Base-by-base conservation (phyloP, 1,284 basidiomycete species). In the Fomitopsis schrenkii region DNA sequence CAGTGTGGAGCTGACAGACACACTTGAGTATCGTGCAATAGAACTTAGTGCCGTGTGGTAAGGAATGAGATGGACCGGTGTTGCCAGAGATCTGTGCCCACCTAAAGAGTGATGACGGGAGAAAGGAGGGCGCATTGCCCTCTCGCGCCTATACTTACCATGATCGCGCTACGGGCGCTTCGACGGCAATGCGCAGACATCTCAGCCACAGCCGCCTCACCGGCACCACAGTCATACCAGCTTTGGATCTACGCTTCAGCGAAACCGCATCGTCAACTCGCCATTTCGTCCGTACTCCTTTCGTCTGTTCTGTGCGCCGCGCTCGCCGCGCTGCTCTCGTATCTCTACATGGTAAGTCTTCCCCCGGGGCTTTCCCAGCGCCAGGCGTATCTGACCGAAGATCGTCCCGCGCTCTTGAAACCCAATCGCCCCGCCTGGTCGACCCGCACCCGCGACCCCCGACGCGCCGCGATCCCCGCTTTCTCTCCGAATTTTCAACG, bases 361-460 rank as follows among this genome's bases (percentile, higher is more conserved):
- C 48, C 28, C 48, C 50, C 19, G 35, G 52, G 9, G 35, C 36
- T 38, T 38, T 53, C 12, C 35, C 35, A 35, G 52, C 36, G 52
- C 52, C 52, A 38, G 35, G 35, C 52, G 35, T 54, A 54, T 54
- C 52, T 54, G 52, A 54, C 52, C 52, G 52, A 54, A 54, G 50
- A 54, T 54, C 52, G 12, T 54, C 26, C 52, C 36, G 46, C 46
- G 46, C 52, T 53, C 52, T 19, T 53, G 52, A 53, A 53, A 22
- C 52, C 36, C 52, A 54, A 54, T 38, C 52, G 52, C 35, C 44
- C 9, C 46, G 10, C 52, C 80, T 22, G 88, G 14, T 53, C 52
- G 33, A 17, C 52, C 28, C 12, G 52, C 52, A 35, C 38, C 38
- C 45, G 19, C 45, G n/a, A 55, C 26, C 10, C 19, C 5, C 15